Conservation (phyloP, 2,329 filamentous ascomycete species). For the Penicillium hordei region DNA sequence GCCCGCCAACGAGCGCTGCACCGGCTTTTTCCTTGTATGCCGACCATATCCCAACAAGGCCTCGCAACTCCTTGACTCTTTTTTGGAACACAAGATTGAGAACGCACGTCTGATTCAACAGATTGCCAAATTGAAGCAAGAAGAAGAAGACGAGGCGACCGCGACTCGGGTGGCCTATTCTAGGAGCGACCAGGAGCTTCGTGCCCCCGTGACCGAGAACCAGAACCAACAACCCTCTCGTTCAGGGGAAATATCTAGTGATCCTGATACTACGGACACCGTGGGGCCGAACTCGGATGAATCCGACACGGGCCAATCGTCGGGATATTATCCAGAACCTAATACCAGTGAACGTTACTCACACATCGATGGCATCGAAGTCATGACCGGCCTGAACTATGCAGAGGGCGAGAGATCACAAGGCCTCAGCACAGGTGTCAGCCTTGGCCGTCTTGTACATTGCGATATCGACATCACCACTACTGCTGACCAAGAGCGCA, state of each 20-base stretch:
- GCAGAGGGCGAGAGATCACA: conserved; percentile 83
- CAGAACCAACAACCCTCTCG: background rate
- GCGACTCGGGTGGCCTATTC: conserved; percentile 59
- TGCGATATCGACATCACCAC: conserved; percentile 86
- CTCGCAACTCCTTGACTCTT: conserved; percentile 80
- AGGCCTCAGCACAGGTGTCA: conserved; percentile 83
- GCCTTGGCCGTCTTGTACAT: conserved; percentile 75
- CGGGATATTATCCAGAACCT: conserved; percentile 82
- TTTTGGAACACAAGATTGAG: conserved; percentile 94
- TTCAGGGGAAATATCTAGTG: conserved; percentile 11
- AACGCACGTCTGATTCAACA: conserved; percentile 83
- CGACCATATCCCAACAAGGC: conserved; percentile 88
- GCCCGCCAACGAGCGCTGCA: conserved; percentile 67
- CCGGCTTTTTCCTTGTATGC: conserved; percentile 91
- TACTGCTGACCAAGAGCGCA: conserved; percentile 63
- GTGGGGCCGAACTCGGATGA: conserved; percentile 34
- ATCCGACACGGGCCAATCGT: conserved; percentile 52
- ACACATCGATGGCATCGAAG: conserved; percentile 85
- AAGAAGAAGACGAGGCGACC: conserved; percentile 79
- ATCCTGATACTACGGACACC: conserved; percentile 30
- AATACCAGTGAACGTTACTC: conserved; percentile 75
- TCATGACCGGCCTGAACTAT: conserved; percentile 86
- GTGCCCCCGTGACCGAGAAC: background rate
- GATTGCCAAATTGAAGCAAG: conserved; percentile 79
- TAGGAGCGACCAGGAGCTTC: conserved; percentile 23